Evolutionary conservation across 208 protist species (phyloP).

Genomic region (Leishmania braziliensis): DNA sequence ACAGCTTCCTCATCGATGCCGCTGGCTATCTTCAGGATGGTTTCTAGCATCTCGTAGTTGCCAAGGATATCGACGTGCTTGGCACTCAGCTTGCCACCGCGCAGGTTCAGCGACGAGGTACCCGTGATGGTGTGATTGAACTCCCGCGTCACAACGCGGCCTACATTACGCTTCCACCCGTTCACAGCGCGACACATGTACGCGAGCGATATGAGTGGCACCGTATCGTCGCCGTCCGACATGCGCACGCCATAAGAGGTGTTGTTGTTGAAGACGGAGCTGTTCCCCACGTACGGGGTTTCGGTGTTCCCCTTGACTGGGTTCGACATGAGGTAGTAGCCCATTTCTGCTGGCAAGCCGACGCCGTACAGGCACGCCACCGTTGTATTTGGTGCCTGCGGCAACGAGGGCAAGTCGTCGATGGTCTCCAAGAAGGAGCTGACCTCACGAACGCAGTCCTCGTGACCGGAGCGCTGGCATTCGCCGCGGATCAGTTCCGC

Average conservation of each 20-base stretch:
- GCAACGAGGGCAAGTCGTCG: constrained; percentile 68
- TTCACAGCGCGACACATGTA: constrained; percentile 92
- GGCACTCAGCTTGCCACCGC: constrained; percentile 58
- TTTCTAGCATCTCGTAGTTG: constrained; percentile 82
- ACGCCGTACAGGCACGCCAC: constrained; percentile 92
- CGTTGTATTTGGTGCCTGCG: constrained; percentile 78
- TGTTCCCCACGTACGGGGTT: constrained; percentile 35
- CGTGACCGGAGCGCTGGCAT: constrained; percentile 58
- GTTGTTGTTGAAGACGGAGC: constrained; percentile 23
- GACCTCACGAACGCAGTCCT: constrained; percentile 40
- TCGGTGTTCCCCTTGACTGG: background rate
- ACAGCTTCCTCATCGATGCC: constrained; percentile 54
- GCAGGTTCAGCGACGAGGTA: constrained; percentile 49
- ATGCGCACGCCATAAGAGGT: constrained; percentile 65
- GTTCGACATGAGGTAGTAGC: constrained; percentile 65
- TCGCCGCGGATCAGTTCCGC: constrained; percentile 42
- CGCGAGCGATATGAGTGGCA: constrained; percentile 85
- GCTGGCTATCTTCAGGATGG: constrained; percentile 73
- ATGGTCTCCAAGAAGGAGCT: constrained; percentile 34
- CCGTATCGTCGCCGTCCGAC: constrained; percentile 89
- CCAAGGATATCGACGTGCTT: constrained; percentile 93
- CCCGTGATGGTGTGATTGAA: constrained; percentile 49
- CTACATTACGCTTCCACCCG: constrained; percentile 81
- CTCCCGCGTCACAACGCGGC: constrained; percentile 85
- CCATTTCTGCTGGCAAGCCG: constrained; percentile 74